Conservation (phyloP, 2,329 filamentous ascomycete species). For the Trichoderma afroharzianum region DNA sequence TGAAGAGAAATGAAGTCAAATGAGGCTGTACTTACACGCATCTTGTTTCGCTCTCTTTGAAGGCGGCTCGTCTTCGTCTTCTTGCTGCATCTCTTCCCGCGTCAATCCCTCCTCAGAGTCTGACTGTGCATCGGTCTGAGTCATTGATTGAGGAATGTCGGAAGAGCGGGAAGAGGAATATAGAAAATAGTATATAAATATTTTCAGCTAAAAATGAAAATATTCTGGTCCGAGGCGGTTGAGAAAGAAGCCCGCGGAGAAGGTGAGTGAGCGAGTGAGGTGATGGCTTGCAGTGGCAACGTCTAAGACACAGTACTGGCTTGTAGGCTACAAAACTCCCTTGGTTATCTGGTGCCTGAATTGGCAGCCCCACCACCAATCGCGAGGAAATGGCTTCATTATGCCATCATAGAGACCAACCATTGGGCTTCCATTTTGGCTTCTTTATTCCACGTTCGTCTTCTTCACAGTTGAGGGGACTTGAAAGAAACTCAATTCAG, state of each 20-base stretch:
- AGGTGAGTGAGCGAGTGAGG: not conserved
- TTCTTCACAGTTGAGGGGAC: not conserved
- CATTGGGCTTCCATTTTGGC: not conserved
- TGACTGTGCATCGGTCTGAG: conserved; percentile 23
- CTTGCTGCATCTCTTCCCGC: conserved; percentile 38
- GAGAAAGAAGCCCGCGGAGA: not conserved
- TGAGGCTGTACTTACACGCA: conserved; percentile 37
- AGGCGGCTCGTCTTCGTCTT: conserved; percentile 27
- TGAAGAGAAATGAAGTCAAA: not conserved
- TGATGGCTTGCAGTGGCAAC: not conserved
- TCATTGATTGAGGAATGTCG: not conserved
- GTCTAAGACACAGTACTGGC: not conserved
- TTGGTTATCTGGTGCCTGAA: not conserved
- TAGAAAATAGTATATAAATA: not conserved
- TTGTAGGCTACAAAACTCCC: not conserved
- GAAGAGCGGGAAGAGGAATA: not conserved
- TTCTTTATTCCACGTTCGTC: not conserved
- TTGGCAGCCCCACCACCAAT: conserved; percentile 4
- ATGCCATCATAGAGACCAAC: not conserved
- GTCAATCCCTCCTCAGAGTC: conserved; percentile 41
- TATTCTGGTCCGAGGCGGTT: not conserved
- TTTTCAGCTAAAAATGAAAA: not conserved
- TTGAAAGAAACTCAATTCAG: not conserved
- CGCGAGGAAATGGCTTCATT: not conserved
- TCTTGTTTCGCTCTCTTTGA: conserved; percentile 28